phyloP scores from a whole-genome alignment of 768 basidiomycete genomes.

The Gloeostereum incarnatum region DNA sequence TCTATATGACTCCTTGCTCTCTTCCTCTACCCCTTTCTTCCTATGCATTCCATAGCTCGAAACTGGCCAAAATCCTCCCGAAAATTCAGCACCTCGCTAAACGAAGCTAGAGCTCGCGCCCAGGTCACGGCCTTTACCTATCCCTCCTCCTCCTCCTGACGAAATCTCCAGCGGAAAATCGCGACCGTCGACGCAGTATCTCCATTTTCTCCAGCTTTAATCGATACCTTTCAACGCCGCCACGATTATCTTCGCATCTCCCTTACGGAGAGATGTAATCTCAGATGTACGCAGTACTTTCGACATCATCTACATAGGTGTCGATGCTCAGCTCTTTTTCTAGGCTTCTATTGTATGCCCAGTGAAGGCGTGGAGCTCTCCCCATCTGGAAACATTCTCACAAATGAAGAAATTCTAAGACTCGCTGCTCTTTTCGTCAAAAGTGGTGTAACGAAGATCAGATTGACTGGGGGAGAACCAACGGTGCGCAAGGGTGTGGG shows the following conservation, averaged over 20 bases:
- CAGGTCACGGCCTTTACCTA: too few relatives aligned
- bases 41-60: too few relatives aligned
- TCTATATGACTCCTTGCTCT: too few relatives aligned
- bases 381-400: slow-evolving; percentile 58
- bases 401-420: slow-evolving; percentile 67
- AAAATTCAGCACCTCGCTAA: too few relatives aligned
- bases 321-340: background rate
- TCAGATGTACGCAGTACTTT: slow-evolving; percentile 56
- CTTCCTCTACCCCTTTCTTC: too few relatives aligned
- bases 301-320: background rate
- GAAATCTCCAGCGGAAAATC: too few relatives aligned
- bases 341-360: slow-evolving; percentile 93
- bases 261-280: slow-evolving; percentile 79
- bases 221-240: slow-evolving; percentile 57
- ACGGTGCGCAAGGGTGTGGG: slow-evolving; percentile 70
- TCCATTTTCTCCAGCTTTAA: slow-evolving; percentile 41
- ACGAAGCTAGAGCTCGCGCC: too few relatives aligned
- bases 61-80: too few relatives aligned
- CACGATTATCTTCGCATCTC: slow-evolving; percentile 89
- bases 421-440: slow-evolving; percentile 70
- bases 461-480: slow-evolving; percentile 85
- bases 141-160: too few relatives aligned
- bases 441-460: slow-evolving; percentile 79
- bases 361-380: slow-evolving; percentile 69
- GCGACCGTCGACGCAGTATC: slow-evolving; percentile 37